Evolutionary conservation across 257 asterid species (phyloP).

Genomic region (Solanum arcanum): DNA sequence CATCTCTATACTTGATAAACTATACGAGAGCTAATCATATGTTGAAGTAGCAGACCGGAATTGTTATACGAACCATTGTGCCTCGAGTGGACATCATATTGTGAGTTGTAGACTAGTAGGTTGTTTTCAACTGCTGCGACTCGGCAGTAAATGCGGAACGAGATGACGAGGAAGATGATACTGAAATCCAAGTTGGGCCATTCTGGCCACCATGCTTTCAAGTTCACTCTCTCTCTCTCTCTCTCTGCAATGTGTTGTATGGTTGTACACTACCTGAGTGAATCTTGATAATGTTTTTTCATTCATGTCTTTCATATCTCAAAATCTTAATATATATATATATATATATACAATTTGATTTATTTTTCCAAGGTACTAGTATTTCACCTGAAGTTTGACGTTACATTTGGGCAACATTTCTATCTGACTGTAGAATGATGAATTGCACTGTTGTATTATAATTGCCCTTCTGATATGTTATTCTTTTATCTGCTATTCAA

Average conservation of each 20-base stretch:
- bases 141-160: background rate
- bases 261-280: background rate
- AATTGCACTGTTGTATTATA: background rate
- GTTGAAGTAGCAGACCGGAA: background rate
- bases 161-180: background rate
- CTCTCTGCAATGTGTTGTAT: background rate
- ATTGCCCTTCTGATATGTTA: background rate
- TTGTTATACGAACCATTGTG: background rate
- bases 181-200: background rate
- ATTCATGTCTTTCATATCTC: background rate
- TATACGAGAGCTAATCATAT: background rate
- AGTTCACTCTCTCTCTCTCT: background rate
- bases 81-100: background rate
- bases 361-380: background rate
- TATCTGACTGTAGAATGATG: background rate
- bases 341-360: background rate
- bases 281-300: background rate
- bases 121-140: background rate
- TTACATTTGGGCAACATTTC: background rate
- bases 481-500: background rate
- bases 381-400: background rate
- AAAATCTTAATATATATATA: background rate
- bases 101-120: background rate
- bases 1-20: constrained; percentile 1
- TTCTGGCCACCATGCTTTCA: background rate